phyloP scores from a whole-genome alignment of 495 filamentous ascomycete genomes.

The Cercophora scortea region DNA sequence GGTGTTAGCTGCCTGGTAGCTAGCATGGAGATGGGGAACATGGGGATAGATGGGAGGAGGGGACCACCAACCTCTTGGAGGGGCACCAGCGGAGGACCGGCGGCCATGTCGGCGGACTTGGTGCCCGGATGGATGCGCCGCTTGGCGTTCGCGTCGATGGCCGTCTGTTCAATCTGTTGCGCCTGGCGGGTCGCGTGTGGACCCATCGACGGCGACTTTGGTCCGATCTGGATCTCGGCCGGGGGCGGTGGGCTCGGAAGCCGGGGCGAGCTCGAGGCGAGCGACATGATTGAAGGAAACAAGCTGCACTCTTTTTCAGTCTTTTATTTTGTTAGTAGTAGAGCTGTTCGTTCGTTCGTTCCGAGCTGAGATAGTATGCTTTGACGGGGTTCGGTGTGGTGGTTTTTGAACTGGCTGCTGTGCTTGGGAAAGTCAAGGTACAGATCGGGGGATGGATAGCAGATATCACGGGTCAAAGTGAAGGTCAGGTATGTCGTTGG shows the following conservation, averaged over 20 bases:
- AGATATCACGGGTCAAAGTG: too few species aligned
- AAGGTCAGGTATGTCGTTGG: too few species aligned
- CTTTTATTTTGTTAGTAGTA: background rate
- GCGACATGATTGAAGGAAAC: slow-evolving; percentile 43
- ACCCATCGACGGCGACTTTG: slow-evolving; percentile 66
- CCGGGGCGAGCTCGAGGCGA: slow-evolving; percentile 71
- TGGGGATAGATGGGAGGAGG: background rate
- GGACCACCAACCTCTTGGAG: slow-evolving; percentile 63
- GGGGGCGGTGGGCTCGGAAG: slow-evolving; percentile 84
- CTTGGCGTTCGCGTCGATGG: slow-evolving; percentile 49
- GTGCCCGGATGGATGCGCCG: slow-evolving; percentile 90
- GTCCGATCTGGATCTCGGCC: slow-evolving; percentile 82
- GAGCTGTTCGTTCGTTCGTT: too few species aligned
- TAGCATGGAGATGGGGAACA: background rate
- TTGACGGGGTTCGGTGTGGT: too few species aligned
- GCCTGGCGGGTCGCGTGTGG: slow-evolving; percentile 43
- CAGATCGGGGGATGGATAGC: too few species aligned
- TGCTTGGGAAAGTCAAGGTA: too few species aligned
- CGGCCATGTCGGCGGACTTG: slow-evolving; percentile 80
- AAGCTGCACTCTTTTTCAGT: background rate
- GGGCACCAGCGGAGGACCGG: slow-evolving; percentile 80
- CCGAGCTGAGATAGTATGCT: too few species aligned
- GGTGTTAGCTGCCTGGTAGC: slow-evolving; percentile 3
- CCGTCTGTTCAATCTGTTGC: slow-evolving; percentile 52
- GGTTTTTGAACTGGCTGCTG: too few species aligned